These are phyloP conservation scores for Salicornia ramosissima DNA, from an alignment of 148 eudicot species.

Conservation along the genomic window DNA sequence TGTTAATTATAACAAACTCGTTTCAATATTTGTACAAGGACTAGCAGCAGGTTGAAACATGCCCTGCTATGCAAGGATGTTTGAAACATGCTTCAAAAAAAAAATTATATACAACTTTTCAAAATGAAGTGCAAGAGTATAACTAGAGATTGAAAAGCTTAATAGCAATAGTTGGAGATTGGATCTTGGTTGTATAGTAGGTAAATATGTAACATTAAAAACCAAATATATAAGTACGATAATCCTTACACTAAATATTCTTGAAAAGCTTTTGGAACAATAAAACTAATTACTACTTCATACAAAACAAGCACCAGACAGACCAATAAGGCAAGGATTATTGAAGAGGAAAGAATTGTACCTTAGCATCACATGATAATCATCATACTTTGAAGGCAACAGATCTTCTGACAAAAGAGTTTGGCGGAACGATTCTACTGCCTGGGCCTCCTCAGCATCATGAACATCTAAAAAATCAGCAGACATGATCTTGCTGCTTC, in stretches of 20 bases:
- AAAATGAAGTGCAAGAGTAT: neutral
- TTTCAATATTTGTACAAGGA: neutral
- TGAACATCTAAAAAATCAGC: conserved; percentile 57
- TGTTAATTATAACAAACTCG: neutral
- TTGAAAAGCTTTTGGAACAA: neutral
- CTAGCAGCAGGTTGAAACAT: neutral
- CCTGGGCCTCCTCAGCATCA: conserved; percentile 61
- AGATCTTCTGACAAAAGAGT: conserved; percentile 45
- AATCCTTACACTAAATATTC: neutral
- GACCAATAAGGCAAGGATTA: neutral
- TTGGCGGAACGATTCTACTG: conserved; percentile 56
- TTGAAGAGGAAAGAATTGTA: conserved; percentile 15
- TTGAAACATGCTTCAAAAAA: neutral
- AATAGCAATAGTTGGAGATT: neutral
- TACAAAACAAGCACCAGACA: neutral
- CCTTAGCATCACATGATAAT: conserved; percentile 71
- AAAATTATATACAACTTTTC: no score
- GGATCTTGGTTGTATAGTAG: neutral
- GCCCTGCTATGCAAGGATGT: neutral
- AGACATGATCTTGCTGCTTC: conserved; percentile 82
- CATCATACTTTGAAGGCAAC: conserved; percentile 54
- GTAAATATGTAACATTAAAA: neutral
- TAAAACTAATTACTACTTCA: neutral
- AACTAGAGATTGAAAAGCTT: neutral
- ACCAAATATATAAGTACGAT: neutral